Conservation (phyloP, 2,329 filamentous ascomycete genomes). For the Botryotinia globosa region DNA sequence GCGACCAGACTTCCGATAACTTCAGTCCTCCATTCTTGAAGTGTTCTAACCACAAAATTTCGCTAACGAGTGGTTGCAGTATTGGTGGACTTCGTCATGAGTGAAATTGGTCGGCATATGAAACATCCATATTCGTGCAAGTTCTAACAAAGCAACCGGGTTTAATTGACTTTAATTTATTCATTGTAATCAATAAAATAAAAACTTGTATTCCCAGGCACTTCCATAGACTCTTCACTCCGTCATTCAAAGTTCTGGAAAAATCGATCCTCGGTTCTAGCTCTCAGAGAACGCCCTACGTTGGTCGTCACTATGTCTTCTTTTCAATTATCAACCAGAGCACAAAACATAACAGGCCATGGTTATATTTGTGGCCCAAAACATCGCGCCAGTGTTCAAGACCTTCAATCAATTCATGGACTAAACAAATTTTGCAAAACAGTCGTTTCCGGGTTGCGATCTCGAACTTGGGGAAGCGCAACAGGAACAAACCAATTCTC, state of each 20-base stretch:
- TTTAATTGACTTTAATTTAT: neutral
- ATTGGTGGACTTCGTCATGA: neutral
- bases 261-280: neutral
- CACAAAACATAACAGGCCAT: rapidly evolving
- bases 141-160: neutral
- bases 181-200: neutral
- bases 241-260: neutral
- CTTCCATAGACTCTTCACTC: neutral
- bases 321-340: neutral
- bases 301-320: neutral
- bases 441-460: neutral
- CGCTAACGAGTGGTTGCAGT: neutral
- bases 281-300: neutral
- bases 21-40: neutral
- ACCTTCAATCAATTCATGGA: neutral
- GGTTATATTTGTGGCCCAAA: neutral
- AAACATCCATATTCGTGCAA: neutral
- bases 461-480: neutral
- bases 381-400: rapidly evolving
- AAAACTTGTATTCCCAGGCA: neutral
- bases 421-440: neutral
- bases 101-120: neutral
- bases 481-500: too few species aligned
- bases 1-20: neutral
- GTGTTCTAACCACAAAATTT: neutral